Evolutionary conservation across 2,329 filamentous ascomycete species (phyloP), one percentile per base, ranked within the genome.

Genomic region (Arachnopeziza araneosa): DNA sequence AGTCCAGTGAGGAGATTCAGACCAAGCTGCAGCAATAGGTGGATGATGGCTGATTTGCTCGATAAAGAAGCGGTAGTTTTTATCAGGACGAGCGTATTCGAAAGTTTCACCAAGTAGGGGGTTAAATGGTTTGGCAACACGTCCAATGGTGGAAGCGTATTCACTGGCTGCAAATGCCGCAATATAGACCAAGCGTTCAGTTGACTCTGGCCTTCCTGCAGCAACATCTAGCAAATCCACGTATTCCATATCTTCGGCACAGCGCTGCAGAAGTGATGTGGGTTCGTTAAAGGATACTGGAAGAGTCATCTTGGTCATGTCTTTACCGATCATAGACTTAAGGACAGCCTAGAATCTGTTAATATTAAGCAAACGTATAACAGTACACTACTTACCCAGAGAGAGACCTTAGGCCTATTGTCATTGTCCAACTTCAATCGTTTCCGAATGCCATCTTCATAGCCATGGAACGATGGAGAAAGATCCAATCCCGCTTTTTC

Each of bases 271-370:
- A 14, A 99, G 79, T 6, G 95, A 98, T 0, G 95, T 99, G 0
- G 95, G 95, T 75, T 99, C 95, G 76, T 99, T 99, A 79, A 99
- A 98, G 0, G 95, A 96, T 1, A 99, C 95, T 0, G 95, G 95
- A 22, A 99, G 79, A 0, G 95, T 98, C 93, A 99, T 99, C 79
- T 96, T 98, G 48, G 95, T 98, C 95, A 99, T 98, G 72, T 99
- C 95, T 74, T 99, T 98, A 64, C 95, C 95, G 75, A 99, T 96
- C 95, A 99, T 98, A 23, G 93, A 98, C 78, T 98, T 99, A 64
- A 99, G 79, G 68, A 99, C 97, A 66, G 89, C 89, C 93, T 97
- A 65, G 49, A 57, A 57, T 53, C 19, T 51, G 57, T 75, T 63
- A 76, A 65, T 54, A 54, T 44, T 17, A n/a, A 23, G 21, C 9